phyloP scores from a whole-genome alignment of 768 basidiomycete genomes.

The Pleurotus cornucopiae region DNA sequence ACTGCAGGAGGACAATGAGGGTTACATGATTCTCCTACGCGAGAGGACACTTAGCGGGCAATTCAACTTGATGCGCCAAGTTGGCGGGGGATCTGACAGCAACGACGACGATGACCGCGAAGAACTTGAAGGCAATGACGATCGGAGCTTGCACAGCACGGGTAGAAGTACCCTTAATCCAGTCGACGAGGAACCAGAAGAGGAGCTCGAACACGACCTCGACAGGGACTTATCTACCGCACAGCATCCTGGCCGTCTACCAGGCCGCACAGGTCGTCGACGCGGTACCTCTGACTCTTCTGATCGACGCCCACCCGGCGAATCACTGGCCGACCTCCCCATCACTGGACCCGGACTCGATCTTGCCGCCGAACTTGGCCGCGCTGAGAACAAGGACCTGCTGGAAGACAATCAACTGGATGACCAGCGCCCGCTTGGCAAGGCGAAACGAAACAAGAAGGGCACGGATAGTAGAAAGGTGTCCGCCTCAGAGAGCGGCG shows the following conservation, averaged over 20 bases:
- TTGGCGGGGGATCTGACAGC: conserved; percentile 41
- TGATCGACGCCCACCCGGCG: conserved; percentile 48
- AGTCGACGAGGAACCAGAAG: conserved; percentile 56
- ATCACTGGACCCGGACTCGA: conserved; percentile 88
- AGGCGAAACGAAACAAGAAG: conserved; percentile 47
- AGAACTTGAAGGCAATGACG: conserved; percentile 36
- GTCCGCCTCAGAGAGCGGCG: conserved; percentile 27
- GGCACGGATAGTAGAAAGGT: conserved; percentile 34
- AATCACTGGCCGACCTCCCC: conserved; percentile 81
- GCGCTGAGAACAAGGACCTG: conserved; percentile 86
- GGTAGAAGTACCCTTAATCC: conserved; percentile 57
- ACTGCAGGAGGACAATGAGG: conserved; percentile 94
- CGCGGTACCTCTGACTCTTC: conserved; percentile 42
- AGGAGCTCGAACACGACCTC: conserved; percentile 31
- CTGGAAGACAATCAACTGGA: conserved; percentile 52
- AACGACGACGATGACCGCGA: conserved; percentile 29
- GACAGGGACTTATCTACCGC: conserved; percentile 29
- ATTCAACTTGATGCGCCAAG: conserved; percentile 71
- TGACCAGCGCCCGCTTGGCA: conserved; percentile 37
- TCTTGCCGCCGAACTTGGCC: conserved; percentile 86
- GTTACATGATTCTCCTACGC: conserved; percentile 89
- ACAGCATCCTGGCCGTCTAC: conserved; percentile 35
- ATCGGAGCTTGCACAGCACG: conserved; percentile 53
- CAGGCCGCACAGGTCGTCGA: conserved; percentile 25
- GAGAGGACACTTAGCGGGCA: conserved; percentile 91